Conservation (phyloP, 805 yeast species). For the Helenozyma rhizophorensis region DNA sequence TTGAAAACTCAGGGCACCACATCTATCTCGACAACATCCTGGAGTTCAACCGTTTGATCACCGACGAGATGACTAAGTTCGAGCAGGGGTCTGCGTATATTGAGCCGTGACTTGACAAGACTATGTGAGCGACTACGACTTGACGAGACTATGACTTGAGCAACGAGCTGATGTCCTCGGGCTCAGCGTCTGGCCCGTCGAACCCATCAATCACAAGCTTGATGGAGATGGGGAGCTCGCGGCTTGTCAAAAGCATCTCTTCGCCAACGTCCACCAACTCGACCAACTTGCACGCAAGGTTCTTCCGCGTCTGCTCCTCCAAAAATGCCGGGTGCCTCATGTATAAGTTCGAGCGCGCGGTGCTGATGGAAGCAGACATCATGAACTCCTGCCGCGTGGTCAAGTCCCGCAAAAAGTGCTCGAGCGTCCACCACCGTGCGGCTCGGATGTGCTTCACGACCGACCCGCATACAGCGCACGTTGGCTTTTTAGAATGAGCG, state of each 20-base stretch:
- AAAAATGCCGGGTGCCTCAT: conserved; percentile 45
- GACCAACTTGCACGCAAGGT: conserved; percentile 31
- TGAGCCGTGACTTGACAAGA: no score
- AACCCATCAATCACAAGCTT: conserved; percentile 15
- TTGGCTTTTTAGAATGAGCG: conserved; percentile 51
- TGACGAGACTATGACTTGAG: conserved; percentile 1
- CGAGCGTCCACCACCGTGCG: conserved; percentile 24
- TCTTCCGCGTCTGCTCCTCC: conserved; percentile 42
- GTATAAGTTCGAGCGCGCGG: conserved; percentile 37
- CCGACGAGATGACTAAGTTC: conserved; percentile 45
- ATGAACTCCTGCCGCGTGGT: conserved; percentile 24
- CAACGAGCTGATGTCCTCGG: conserved; percentile 13
- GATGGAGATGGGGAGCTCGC: conserved; percentile 44
- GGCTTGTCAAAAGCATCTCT: conserved; percentile 52
- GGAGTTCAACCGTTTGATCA: conserved; percentile 48
- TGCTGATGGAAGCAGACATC: conserved; percentile 39
- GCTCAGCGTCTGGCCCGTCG: conserved; percentile 22
- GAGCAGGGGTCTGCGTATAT: no score
- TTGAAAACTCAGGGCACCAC: conserved; percentile 71
- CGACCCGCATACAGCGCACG: conserved; percentile 77
- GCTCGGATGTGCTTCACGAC: conserved; percentile 22
- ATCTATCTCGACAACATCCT: conserved; percentile 64
- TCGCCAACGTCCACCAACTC: conserved; percentile 40
- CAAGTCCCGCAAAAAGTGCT: conserved; percentile 38
- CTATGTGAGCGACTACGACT: no score